phyloP scores from a whole-genome alignment of 2,329 filamentous ascomycete species.

The Teratosphaeria viscida region DNA sequence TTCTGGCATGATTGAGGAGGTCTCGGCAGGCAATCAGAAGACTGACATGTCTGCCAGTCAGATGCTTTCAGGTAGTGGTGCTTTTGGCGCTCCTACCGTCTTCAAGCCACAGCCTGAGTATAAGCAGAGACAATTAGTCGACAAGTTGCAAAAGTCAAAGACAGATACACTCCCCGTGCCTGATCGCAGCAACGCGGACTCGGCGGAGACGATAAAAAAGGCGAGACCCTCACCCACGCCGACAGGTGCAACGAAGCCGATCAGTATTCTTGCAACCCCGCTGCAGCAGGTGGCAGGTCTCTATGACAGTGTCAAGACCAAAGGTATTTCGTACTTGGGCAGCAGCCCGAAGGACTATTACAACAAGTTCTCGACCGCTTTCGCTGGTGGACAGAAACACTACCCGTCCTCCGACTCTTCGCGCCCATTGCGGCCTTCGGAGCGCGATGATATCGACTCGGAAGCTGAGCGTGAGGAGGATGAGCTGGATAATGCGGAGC shows the following conservation, averaged over 20 bases:
- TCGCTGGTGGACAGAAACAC: constrained; percentile 81
- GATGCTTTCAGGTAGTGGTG: constrained; percentile 75
- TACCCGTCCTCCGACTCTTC: constrained; percentile 62
- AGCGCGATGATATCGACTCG: constrained; percentile 53
- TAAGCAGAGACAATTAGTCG: constrained; percentile 2
- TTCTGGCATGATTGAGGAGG: constrained; percentile 37
- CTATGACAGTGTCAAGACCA: constrained; percentile 69
- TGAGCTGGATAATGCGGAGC: constrained; percentile 42
- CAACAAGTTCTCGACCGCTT: constrained; percentile 95
- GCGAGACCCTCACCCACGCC: neutral
- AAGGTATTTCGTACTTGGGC: constrained; percentile 56
- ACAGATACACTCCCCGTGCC: constrained; percentile 7
- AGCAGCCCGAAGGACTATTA: constrained; percentile 93
- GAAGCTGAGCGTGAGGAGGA: constrained; percentile 36
- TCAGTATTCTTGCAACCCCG: constrained; percentile 11
- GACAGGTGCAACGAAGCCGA: neutral
- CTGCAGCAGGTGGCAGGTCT: constrained; percentile 74
- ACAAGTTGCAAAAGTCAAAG: constrained; percentile 48
- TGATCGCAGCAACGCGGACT: neutral
- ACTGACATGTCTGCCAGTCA: constrained; percentile 65
- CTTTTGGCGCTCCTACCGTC: constrained; percentile 73
- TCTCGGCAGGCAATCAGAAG: constrained; percentile 7
- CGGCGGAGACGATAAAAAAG: neutral
- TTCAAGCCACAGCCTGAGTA: constrained; percentile 14
- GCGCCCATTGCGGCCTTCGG: constrained; percentile 21